Percentiles rank a stretch among this genome's conserved stretches.
phyloP scores from a whole-genome alignment of 1,284 basidiomycete genomes.

The Ustilago bromivora region DNA sequence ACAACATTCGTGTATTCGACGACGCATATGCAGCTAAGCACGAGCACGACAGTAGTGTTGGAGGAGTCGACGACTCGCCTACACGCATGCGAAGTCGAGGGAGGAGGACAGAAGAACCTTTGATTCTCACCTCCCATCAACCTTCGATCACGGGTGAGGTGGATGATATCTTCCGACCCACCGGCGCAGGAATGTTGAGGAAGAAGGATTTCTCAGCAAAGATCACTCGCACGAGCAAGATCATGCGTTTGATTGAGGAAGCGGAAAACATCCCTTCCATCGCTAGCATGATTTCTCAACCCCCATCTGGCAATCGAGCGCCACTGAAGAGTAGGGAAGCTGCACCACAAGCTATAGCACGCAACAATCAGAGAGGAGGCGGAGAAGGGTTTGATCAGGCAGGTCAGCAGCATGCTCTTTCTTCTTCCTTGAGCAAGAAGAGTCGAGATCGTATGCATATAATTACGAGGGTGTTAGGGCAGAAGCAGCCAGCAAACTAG shows the following conservation, averaged over 20 bases:
- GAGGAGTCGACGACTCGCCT: constrained; percentile 19
- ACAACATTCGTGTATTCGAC: constrained; percentile 19
- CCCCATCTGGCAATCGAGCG: neutral
- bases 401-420: constrained; percentile 7
- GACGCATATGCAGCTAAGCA: neutral
- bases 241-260: constrained; percentile 49
- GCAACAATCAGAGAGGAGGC: neutral
- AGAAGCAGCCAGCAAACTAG: constrained; percentile 9
- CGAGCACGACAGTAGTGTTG: neutral
- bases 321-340: neutral
- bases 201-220: constrained; percentile 29
- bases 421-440: constrained; percentile 27
- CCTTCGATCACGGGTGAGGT: neutral
- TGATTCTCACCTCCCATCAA: neutral
- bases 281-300: constrained; percentile 9
- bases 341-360: neutral
- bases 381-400: neutral
- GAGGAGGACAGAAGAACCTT: neutral
- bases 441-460: constrained; percentile 36
- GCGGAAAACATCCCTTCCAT: constrained; percentile 32
- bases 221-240: constrained; percentile 45
- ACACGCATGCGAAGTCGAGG: constrained; percentile 7
- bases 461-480: constrained; percentile 40
- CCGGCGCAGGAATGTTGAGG: constrained; percentile 5
- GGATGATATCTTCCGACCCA: constrained; percentile 28